Evolutionary conservation across 2,329 filamentous ascomycete species (phyloP).

Genomic region (Calonectria fujianensis): DNA sequence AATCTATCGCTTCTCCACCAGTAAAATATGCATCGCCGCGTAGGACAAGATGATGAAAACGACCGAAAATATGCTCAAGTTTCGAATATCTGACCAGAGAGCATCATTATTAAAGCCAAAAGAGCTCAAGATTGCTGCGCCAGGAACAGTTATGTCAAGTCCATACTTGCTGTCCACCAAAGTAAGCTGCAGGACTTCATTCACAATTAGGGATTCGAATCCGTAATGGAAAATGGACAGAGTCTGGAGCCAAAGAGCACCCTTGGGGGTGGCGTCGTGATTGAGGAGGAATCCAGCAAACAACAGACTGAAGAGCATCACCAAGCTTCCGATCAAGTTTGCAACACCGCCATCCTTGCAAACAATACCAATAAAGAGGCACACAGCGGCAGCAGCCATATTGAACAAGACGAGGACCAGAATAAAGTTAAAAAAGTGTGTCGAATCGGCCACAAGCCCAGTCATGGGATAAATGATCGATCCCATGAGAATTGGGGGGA

Average conservation of each 20-base stretch:
- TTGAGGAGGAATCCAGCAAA: slow-evolving; percentile 97
- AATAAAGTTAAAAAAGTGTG: slow-evolving; percentile 93
- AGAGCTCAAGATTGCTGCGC: slow-evolving; percentile 92
- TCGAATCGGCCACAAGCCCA: slow-evolving; percentile 86
- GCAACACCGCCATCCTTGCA: slow-evolving; percentile 94
- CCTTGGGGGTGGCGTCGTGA: slow-evolving; percentile 90
- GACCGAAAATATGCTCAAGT: slow-evolving; percentile 87
- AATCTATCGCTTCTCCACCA: slow-evolving; percentile 84
- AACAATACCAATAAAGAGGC: slow-evolving; percentile 95
- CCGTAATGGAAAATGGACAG: slow-evolving; percentile 99
- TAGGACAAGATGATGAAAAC: slow-evolving; percentile 93
- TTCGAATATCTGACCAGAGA: slow-evolving; percentile 89
- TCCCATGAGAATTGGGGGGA: slow-evolving; percentile 96
- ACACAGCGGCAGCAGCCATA: slow-evolving; percentile 93
- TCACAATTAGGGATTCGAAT: slow-evolving; percentile 97
- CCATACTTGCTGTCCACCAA: slow-evolving; percentile 97
- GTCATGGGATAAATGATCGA: slow-evolving; percentile 99
- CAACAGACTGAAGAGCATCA: slow-evolving; percentile 97
- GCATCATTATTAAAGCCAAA: slow-evolving; percentile 95
- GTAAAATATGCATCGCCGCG: slow-evolving; percentile 91
- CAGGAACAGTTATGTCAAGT: slow-evolving; percentile 95
- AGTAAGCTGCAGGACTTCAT: slow-evolving; percentile 93
- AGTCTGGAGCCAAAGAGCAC: slow-evolving; percentile 92
- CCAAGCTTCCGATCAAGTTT: slow-evolving; percentile 93
- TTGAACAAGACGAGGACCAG: slow-evolving; percentile 97